Percentiles rank a stretch among this genome's conserved stretches.
phyloP scores from a whole-genome alignment of 2,329 filamentous ascomycete species.

The Trichoderma atrobrunneum region DNA sequence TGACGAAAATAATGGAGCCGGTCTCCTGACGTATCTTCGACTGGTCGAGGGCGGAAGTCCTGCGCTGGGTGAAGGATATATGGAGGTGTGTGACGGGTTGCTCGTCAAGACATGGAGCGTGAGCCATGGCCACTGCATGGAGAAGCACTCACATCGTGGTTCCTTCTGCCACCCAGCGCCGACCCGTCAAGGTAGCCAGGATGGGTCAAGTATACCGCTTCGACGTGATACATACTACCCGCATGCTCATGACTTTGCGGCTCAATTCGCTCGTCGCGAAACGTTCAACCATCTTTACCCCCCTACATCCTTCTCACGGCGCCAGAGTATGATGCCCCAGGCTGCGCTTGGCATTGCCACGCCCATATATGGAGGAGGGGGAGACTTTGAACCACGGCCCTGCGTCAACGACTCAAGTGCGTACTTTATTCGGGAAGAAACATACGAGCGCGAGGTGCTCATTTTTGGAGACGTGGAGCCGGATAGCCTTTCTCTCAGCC shows the following conservation, averaged over 20 bases:
- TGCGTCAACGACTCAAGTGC: slow-evolving; percentile 87
- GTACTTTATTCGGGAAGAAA: slow-evolving; percentile 82
- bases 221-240: slow-evolving; percentile 30
- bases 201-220: slow-evolving; percentile 37
- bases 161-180: slow-evolving; percentile 46
- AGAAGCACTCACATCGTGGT: slow-evolving; percentile 65
- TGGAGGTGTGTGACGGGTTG: slow-evolving; percentile 85
- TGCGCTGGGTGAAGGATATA: slow-evolving; percentile 79
- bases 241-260: slow-evolving; percentile 41
- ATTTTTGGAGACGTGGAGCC: slow-evolving; percentile 97
- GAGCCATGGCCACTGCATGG: slow-evolving; percentile 86
- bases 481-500: slow-evolving; percentile 76
- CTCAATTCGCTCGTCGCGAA: slow-evolving; percentile 29
- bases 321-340: slow-evolving; percentile 33
- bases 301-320: slow-evolving; percentile 20
- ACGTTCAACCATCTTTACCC: slow-evolving; percentile 25
- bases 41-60: slow-evolving; percentile 86
- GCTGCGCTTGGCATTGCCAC: slow-evolving; percentile 27
- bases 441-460: slow-evolving; percentile 72
- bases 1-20: slow-evolving; percentile 92
- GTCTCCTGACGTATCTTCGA: slow-evolving; percentile 85
- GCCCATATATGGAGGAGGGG: slow-evolving; percentile 24
- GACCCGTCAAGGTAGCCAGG: slow-evolving; percentile 50
- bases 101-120: slow-evolving; percentile 83
- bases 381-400: slow-evolving; percentile 42